These are phyloP conservation scores for Tothia fuscella DNA, from an alignment of 2,329 filamentous ascomycete species.

Conservation along the genomic window DNA sequence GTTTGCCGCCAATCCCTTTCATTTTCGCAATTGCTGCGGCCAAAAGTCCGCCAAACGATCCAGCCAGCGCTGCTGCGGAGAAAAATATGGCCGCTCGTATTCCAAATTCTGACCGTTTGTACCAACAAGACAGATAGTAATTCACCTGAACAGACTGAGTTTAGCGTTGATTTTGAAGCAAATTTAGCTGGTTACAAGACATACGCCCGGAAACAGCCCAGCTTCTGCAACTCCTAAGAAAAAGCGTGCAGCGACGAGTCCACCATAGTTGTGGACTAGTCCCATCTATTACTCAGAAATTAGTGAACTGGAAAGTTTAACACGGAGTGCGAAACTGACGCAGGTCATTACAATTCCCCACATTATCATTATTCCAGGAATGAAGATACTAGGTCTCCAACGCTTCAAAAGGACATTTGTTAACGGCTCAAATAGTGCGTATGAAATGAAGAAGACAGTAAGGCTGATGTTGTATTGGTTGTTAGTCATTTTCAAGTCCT, in stretches of 20 bases:
- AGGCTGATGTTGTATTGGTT: constrained; percentile 59
- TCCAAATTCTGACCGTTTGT: constrained; percentile 66
- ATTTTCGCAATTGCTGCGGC: constrained; percentile 61
- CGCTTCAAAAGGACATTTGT: constrained; percentile 73
- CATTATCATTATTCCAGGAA: constrained; percentile 67
- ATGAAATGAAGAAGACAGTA: constrained; percentile 71
- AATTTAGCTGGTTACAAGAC: no score
- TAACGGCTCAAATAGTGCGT: constrained; percentile 64
- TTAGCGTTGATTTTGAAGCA: constrained; percentile 32
- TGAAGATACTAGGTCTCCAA: constrained; percentile 63
- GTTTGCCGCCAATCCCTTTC: constrained; percentile 44
- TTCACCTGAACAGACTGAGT: constrained; percentile 50
- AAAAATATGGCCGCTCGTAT: constrained; percentile 76
- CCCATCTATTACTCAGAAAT: no score
- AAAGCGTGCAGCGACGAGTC: constrained; percentile 49
- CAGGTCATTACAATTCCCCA: constrained; percentile 60
- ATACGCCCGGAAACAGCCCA: constrained; percentile 52
- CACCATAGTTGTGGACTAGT: constrained; percentile 50
- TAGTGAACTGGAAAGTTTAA: not conserved
- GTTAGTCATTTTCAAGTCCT: constrained; percentile 50
- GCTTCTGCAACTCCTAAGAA: constrained; percentile 65
- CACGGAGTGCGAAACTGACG: constrained; percentile 14
- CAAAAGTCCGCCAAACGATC: constrained; percentile 64
- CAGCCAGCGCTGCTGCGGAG: constrained; percentile 66
- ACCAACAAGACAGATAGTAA: constrained; percentile 79